phyloP scores from a whole-genome alignment of 139 green algal species.

The Chlorella sp. region DNA sequence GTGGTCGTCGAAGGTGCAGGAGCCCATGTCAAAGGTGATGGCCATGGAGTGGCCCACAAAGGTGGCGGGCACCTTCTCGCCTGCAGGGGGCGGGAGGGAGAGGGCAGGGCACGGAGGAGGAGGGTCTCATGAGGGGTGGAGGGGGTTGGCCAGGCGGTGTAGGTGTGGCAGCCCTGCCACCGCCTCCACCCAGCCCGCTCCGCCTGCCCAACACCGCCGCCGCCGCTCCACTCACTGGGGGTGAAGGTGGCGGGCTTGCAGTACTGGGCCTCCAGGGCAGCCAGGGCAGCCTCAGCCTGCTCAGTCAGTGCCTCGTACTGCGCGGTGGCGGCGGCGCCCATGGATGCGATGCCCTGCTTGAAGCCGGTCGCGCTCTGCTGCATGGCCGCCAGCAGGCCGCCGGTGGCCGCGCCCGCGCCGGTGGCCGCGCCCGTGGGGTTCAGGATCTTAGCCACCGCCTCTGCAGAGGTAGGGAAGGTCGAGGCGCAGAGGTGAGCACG shows the following conservation, averaged over 20 bases:
- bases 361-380: too few species aligned
- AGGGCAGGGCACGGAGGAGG: not conserved
- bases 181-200: too few species aligned
- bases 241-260: conserved; percentile 30
- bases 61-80: conserved; percentile 36
- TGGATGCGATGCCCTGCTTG: too few species aligned
- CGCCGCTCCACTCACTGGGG: not conserved
- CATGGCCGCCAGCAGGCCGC: too few species aligned
- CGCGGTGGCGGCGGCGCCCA: not conserved
- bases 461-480: too few species aligned
- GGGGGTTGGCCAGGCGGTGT: too few species aligned
- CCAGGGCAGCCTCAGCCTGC: conserved; percentile 14
- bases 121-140: too few species aligned
- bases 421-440: too few species aligned
- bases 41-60: conserved; percentile 32
- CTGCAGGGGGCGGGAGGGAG: not conserved
- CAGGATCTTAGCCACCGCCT: too few species aligned
- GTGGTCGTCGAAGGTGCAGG: conserved; percentile 38
- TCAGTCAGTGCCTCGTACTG: conserved; percentile 3
- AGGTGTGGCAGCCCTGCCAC: too few species aligned
- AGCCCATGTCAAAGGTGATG: conserved; percentile 30
- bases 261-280: conserved; percentile 22
- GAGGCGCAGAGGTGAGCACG: too few species aligned
- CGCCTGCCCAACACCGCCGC: too few species aligned
- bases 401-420: not conserved